phyloP scores from a whole-genome alignment of 176 grass and related monocot species.

The Hordeum vulgare region DNA sequence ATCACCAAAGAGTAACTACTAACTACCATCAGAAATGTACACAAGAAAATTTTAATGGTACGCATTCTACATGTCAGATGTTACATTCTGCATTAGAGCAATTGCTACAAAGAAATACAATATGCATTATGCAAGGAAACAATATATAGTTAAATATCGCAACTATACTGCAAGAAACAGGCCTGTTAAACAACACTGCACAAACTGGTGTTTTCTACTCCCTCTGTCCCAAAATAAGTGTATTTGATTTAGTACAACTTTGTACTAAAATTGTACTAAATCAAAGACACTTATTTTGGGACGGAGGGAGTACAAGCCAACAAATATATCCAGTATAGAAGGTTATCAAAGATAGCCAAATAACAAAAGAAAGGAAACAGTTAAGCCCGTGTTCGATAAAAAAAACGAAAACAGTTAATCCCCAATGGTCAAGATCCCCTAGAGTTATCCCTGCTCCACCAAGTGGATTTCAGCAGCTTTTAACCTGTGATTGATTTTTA shows the following conservation, averaged over 20 bases:
- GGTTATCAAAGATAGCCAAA: background rate
- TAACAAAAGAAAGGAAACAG: background rate
- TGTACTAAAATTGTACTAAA: no score
- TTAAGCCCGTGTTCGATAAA: background rate
- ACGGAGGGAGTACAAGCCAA: background rate
- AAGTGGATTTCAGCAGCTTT: background rate
- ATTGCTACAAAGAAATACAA: background rate
- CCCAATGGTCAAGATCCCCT: background rate
- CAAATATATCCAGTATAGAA: constrained; percentile 7
- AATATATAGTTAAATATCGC: constrained; percentile 10
- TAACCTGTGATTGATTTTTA: background rate
- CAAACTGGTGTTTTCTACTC: background rate
- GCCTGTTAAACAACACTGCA: background rate
- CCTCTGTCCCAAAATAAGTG: no score
- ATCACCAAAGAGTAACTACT: background rate
- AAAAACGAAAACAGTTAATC: background rate
- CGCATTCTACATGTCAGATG: background rate
- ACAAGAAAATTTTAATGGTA: constrained; percentile 11
- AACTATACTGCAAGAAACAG: background rate
- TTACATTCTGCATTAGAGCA: constrained; percentile 1
- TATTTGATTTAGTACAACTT: no score
- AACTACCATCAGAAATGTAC: constrained; percentile 9
- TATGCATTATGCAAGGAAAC: background rate
- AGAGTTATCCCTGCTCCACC: background rate
- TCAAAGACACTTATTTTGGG: no score